Evolutionary conservation across 352 stramenopile genomes (phyloP), one percentile per base, ranked within the genome.

Genomic region (Peronospora destructor): DNA sequence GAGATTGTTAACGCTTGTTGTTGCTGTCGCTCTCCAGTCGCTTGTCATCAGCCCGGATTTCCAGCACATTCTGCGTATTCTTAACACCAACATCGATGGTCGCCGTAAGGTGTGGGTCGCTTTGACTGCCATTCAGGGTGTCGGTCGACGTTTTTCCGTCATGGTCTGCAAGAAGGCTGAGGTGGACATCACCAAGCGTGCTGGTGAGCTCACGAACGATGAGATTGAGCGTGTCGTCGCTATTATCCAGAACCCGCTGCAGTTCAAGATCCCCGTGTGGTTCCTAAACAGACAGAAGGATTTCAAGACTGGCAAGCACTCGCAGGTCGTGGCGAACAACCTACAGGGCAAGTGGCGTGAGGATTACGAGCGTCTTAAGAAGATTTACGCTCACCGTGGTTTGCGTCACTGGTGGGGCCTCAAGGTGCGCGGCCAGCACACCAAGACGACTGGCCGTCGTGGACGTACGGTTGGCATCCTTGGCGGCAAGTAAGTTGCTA

Each of bases 221-320:
- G 95, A 99, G 83, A 98, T 99, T 68, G 97, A 99, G 84, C 97
- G 97, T 71, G 76, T 99, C 46, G 95, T 99, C 52, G 96, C 95
- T 55, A 98, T 99, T 67, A 99, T 99, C 79, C 87, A 97, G 68
- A 99, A 98, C 79, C 97, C 97, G 53, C 87, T 96, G 64, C 92
- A 98, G 76, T 99, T 98, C 90, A 98, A 98, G 84, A 98, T 99
- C 73, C 96, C 96, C 51, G 76, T 98, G 58, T 99, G 97, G 96
- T 99, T 99, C 83, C 84, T 99, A 40, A 99, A 99, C 88, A 93
- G 97, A 78, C 96, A 99, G 86, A 98, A 98, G 86, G 97, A 99
- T 84, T 98, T 97, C 81, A 98, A 98, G 86, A 98, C 95, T 45
- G 96, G 96, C 79, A 99, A 99, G 82, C 97, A 97, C 82, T 97